Evolutionary conservation across 1,284 basidiomycete genomes (phyloP).

Genomic region (Sporisorium sorghi): DNA sequence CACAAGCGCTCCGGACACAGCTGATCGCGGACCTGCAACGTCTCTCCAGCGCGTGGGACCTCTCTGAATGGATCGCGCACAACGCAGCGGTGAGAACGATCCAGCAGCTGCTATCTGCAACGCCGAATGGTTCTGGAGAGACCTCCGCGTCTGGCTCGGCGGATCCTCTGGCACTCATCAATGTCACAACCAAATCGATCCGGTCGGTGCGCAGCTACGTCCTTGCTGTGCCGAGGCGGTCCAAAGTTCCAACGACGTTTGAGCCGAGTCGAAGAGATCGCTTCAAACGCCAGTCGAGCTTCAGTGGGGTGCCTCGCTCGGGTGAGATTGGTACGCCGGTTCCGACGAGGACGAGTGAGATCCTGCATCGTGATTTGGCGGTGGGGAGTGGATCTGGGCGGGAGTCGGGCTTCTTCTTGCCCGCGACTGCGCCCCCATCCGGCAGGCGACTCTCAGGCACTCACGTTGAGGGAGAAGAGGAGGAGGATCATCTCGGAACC

Average conservation of each 20-base stretch:
- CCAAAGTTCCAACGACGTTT: slow-evolving; percentile 14
- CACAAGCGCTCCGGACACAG: slow-evolving; percentile 26
- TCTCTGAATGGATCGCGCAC: slow-evolving; percentile 15
- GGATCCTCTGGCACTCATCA: slow-evolving; percentile 32
- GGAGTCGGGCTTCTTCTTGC: not conserved
- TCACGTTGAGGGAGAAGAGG: not conserved
- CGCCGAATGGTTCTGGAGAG: not conserved
- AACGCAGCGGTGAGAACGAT: slow-evolving; percentile 8
- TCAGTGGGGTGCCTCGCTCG: slow-evolving; percentile 34
- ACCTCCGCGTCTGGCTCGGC: not conserved
- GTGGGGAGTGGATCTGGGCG: not conserved
- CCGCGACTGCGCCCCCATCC: not conserved
- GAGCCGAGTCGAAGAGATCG: slow-evolving; percentile 37
- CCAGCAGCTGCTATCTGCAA: slow-evolving; percentile 9
- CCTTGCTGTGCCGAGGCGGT: slow-evolving; percentile 42
- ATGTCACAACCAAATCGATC: slow-evolving; percentile 48
- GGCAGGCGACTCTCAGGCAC: slow-evolving; percentile 2
- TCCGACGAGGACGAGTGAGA: slow-evolving; percentile 18
- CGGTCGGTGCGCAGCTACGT: slow-evolving; percentile 56
- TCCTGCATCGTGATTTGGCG: slow-evolving; percentile 14
- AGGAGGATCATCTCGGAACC: slow-evolving; percentile 74
- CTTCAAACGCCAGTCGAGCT: slow-evolving; percentile 53
- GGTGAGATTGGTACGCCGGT: slow-evolving; percentile 19
- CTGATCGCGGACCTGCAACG: slow-evolving; percentile 31
- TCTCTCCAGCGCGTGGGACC: slow-evolving; percentile 13